phyloP scores from a whole-genome alignment of 2,329 filamentous ascomycete genomes.

The Penicillium sp. region DNA sequence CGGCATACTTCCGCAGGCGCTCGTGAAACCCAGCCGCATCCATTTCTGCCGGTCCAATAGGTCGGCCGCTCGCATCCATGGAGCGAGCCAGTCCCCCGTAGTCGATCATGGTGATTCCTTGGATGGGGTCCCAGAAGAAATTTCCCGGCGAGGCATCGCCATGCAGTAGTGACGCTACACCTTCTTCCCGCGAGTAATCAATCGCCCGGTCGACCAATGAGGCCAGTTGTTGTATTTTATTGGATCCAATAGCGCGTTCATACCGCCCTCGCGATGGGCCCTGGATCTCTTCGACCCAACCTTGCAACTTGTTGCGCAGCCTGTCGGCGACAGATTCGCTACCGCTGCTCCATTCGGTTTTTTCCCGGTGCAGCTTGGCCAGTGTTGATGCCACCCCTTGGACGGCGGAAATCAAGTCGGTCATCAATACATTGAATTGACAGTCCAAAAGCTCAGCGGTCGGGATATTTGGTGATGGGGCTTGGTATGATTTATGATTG shows the following conservation, averaged over 20 bases:
- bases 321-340: neutral
- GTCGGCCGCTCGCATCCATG: neutral
- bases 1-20: conserved; percentile 1
- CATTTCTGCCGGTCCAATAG: conserved; percentile 3
- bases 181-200: conserved; percentile 2
- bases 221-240: neutral
- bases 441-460: neutral
- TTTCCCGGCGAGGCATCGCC: neutral
- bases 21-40: conserved; percentile 5
- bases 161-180: neutral
- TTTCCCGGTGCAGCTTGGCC: neutral
- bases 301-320: neutral
- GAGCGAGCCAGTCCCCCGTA: neutral
- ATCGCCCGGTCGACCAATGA: neutral
- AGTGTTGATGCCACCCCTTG: conserved; percentile 1
- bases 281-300: neutral
- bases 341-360: neutral
- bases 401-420: neutral
- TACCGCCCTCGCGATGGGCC: neutral
- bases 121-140: neutral
- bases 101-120: conserved; percentile 6
- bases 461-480: neutral
- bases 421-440: neutral
- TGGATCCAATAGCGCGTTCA: neutral
- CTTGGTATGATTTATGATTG: neutral